Percentiles rank a stretch among this genome's conserved stretches.
Evolutionary conservation across 2,329 filamentous ascomycete genomes (phyloP).

Genomic region (Neonectria sp.): DNA sequence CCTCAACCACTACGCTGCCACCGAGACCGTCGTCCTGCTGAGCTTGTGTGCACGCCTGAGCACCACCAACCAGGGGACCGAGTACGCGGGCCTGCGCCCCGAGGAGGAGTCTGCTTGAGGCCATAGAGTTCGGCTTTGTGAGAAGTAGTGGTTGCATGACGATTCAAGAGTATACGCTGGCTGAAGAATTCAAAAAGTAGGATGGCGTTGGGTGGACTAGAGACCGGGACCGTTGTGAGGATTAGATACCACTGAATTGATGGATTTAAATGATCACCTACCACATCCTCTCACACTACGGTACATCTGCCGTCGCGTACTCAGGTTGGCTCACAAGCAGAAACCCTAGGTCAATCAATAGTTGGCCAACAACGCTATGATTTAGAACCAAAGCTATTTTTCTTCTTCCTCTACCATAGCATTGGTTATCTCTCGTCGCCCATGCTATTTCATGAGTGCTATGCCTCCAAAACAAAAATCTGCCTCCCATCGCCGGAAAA

Average conservation of each 20-base stretch:
- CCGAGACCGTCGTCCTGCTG: conserved; percentile 94
- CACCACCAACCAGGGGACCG: conserved; percentile 83
- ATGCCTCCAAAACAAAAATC: conserved; percentile 30
- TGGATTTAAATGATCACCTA: conserved; percentile 14
- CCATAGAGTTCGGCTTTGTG: neutral
- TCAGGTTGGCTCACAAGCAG: neutral
- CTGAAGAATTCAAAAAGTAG: conserved; percentile 12
- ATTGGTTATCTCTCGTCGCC: conserved; percentile 38
- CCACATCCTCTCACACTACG: neutral
- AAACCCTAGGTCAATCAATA: neutral
- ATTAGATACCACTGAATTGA: conserved; percentile 46
- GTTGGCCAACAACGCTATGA: conserved; percentile 26
- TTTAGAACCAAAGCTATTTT: conserved; percentile 38
- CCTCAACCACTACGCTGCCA: conserved; percentile 96
- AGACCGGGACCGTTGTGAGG: conserved; percentile 37
- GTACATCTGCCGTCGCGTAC: neutral
- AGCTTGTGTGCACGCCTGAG: conserved; percentile 88
- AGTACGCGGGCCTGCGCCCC: conserved; percentile 72
- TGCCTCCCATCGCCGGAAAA: conserved; percentile 31
- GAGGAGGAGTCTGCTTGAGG: conserved; percentile 65
- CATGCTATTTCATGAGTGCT: conserved; percentile 28
- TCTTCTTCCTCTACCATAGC: conserved; percentile 29
- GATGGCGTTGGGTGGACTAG: conserved; percentile 43
- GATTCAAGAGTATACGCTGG: neutral
- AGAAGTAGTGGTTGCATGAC: neutral